Evolutionary conservation across 2,329 filamentous ascomycete species (phyloP).

Genomic region (Periconia sp.): DNA sequence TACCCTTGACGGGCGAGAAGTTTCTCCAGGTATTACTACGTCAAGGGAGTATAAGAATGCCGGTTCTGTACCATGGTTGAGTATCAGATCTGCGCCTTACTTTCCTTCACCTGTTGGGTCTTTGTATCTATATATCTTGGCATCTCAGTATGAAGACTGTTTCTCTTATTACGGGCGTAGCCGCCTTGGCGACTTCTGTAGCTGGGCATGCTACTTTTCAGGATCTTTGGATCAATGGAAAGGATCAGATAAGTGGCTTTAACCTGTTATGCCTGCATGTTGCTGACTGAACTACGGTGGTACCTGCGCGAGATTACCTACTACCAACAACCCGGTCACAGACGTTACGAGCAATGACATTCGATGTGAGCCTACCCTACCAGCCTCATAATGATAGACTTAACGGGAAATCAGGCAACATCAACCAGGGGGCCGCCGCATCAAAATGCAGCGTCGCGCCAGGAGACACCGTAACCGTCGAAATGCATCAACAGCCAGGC

Average conservation of each 20-base stretch:
- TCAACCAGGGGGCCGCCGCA: constrained; percentile 30
- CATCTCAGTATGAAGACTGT: constrained; percentile 23
- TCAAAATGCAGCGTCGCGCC: constrained; percentile 56
- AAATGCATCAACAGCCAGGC: constrained; percentile 59
- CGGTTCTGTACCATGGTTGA: background rate
- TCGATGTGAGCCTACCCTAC: constrained; percentile 47
- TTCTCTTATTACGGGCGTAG: constrained; percentile 16
- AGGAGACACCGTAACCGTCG: constrained; percentile 53
- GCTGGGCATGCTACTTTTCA: constrained; percentile 39
- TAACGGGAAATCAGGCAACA: constrained; percentile 22
- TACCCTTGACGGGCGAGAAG: no score
- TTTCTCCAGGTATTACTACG: no score
- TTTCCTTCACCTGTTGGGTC: background rate
- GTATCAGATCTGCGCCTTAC: background rate
- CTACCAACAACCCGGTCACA: constrained; percentile 46
- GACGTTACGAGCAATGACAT: constrained; percentile 61
- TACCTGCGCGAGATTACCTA: constrained; percentile 33
- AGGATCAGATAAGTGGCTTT: constrained; percentile 28
- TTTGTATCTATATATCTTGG: background rate
- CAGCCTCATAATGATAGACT: background rate
- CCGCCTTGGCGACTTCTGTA: constrained; percentile 17
- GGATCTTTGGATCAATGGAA: constrained; percentile 40
- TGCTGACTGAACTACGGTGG: constrained; percentile 20
- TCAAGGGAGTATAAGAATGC: constrained; percentile 1
- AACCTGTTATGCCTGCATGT: background rate